Conservation (phyloP, 2,329 filamentous ascomycete genomes). For the Cladorrhinum sp. region DNA sequence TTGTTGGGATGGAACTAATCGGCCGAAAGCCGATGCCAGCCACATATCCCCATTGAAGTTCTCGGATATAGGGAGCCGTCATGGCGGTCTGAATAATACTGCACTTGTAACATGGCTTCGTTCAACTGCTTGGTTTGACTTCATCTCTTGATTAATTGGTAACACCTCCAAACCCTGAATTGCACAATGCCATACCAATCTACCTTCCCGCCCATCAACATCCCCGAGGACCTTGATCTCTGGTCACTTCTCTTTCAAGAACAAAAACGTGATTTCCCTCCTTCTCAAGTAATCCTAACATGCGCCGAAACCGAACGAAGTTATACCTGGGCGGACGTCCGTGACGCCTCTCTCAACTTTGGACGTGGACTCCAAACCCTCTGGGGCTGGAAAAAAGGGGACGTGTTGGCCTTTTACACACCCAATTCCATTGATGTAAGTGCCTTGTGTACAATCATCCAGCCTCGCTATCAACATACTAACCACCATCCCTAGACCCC, state of each 20-base stretch:
- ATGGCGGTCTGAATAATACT: not conserved
- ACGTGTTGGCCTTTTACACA: slow-evolving; percentile 78
- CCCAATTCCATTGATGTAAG: slow-evolving; percentile 74
- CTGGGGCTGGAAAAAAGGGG: slow-evolving; percentile 78
- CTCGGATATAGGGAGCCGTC: not conserved
- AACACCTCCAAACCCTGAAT: not conserved
- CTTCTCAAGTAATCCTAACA: slow-evolving; percentile 65
- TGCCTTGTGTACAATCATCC: not conserved
- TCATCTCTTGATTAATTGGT: not conserved
- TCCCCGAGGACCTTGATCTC: slow-evolving; percentile 68
- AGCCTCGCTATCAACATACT: not conserved
- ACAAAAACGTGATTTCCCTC: slow-evolving; percentile 33
- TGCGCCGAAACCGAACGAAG: slow-evolving; percentile 65
- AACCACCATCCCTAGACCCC: slow-evolving; percentile 47
- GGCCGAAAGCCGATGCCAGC: slow-evolving; percentile 23
- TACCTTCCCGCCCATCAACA: slow-evolving; percentile 58
- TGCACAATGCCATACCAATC: slow-evolving; percentile 69
- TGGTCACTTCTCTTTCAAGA: slow-evolving; percentile 74
- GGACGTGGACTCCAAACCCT: slow-evolving; percentile 71
- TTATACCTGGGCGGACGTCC: slow-evolving; percentile 70
- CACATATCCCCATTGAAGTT: not conserved
- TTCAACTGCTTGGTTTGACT: not conserved
- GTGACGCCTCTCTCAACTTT: slow-evolving; percentile 66
- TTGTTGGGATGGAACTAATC: not conserved
- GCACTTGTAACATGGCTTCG: no score